Evolutionary conservation across 495 filamentous ascomycete species (phyloP).

Genomic region (Neurospora tetraspora): DNA sequence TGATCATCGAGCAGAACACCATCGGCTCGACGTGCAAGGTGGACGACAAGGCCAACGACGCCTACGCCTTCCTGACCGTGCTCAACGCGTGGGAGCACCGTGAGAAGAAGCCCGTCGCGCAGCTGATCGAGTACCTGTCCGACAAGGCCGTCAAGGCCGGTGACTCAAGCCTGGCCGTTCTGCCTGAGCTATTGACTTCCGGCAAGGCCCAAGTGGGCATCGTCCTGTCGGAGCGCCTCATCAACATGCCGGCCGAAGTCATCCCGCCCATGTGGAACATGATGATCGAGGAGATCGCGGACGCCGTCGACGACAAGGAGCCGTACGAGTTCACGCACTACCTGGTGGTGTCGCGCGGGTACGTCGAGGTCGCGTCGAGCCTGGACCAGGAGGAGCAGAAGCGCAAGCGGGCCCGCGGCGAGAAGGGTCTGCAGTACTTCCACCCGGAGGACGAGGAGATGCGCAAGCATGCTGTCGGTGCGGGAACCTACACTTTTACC

Average conservation of each 20-base stretch:
- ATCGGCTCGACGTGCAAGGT: conserved; percentile 94
- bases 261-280: conserved; percentile 94
- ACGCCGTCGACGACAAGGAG: conserved; percentile 82
- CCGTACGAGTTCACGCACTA: conserved; percentile 92
- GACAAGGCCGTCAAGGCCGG: conserved; percentile 40
- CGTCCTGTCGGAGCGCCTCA: conserved; percentile 78
- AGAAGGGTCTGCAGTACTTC: conserved; percentile 63
- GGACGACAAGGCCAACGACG: conserved; percentile 86
- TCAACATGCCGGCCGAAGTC: conserved; percentile 90
- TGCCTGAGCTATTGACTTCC: conserved; percentile 47
- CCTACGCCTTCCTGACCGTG: conserved; percentile 88
- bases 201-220: conserved; percentile 57
- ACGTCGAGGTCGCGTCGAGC: conserved; percentile 74
- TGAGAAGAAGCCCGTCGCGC: conserved; percentile 58
- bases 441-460: conserved; percentile 95
- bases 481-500: conserved; percentile 61
- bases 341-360: conserved; percentile 80
- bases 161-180: conserved; percentile 29
- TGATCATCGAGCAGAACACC: conserved; percentile 79
- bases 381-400: conserved; percentile 59
- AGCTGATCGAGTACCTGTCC: conserved; percentile 61
- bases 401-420: conserved; percentile 68
- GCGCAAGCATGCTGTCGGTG: conserved; percentile 56
- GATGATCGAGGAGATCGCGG: conserved; percentile 85
- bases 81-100: conserved; percentile 76